Base-by-base conservation (phyloP, 176 grass and related monocot genomes). In the Cenchrus americanus region DNA sequence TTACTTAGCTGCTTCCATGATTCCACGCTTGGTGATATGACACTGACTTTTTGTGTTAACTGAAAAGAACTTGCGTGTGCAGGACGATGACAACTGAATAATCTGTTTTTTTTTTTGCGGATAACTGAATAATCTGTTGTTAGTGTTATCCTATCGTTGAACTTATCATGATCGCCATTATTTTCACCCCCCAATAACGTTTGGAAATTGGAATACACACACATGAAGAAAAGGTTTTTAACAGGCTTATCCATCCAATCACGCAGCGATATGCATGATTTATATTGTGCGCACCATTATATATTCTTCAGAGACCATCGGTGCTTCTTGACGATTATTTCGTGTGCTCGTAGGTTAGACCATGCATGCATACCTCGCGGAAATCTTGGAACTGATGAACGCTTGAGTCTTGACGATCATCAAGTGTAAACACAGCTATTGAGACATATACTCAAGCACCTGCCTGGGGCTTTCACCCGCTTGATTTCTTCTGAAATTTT, bases 401-500 rank as follows among this genome's bases (percentile, higher is more conserved):
- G 17, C 22, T 78, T 63, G 27, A 30, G 27, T 30, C 27, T 30
- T 30, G 17, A 64, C 61, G 15, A 64, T 1, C 51, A 34, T 21
- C 18, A 21, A 43, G 34, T 68, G 66, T 47, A 70, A 43, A 71
- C 43, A 22, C 21, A 71, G 43, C 11, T 7, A 43, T 43, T 44
- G 43, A 44, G 43, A 6, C 8, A 48, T 52, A 21, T 2, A 21
- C 10, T 51, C 47, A 12, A 14, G 51, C 30, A 82, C 24, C 55
- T 75, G 26, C 62, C 21, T 7, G 14, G 40, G 8, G 69, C 78
- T 87, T 76, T n/a, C 41, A 62, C 0, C 10, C 26, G 24, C 70
- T 24, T 49, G 50, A 80, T 42, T 75, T 74, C 55, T 44, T 81
- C 51, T 42, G 77, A 23, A 40, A 68, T 51, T 23, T 23, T 71